Conservation (phyloP, 345 rosid genomes). For the Heritiera littoralis region DNA sequence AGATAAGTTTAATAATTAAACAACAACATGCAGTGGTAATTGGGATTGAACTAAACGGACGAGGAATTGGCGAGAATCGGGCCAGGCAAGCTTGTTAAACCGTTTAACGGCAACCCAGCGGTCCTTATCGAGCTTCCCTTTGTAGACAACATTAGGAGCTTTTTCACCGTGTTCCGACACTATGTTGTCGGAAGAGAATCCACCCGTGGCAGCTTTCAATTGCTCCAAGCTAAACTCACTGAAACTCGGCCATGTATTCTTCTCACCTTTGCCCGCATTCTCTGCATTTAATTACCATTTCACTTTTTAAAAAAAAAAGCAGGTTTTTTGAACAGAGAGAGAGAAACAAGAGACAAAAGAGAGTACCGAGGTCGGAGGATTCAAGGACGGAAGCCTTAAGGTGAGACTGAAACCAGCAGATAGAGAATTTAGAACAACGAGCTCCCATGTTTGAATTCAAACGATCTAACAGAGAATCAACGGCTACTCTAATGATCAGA, state of each 20-base stretch:
- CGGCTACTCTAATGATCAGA: constrained; percentile 16
- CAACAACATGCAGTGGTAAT: background rate
- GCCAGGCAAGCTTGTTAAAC: constrained; percentile 85
- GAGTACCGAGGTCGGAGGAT: constrained; percentile 74
- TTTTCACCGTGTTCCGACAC: constrained; percentile 97
- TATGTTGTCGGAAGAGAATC: constrained; percentile 80
- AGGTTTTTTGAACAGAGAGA: background rate
- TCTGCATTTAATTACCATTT: constrained; percentile 39
- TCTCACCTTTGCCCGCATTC: constrained; percentile 52
- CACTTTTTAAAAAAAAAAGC: background rate
- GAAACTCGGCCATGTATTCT: constrained; percentile 63
- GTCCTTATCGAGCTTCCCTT: constrained; percentile 72
- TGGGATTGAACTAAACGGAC: constrained; percentile 39
- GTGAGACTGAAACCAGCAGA: constrained; percentile 68
- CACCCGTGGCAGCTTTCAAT: constrained; percentile 67
- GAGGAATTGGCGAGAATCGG: constrained; percentile 91
- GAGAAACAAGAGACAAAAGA: background rate
- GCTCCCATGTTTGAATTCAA: constrained; percentile 50
- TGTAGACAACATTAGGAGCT: constrained; percentile 90
- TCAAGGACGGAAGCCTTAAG: constrained; percentile 58
- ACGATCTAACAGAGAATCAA: background rate
- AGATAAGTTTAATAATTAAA: background rate
- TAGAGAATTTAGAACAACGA: constrained; percentile 67
- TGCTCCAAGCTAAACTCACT: constrained; percentile 74
- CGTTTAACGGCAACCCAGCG: constrained; percentile 87